phyloP scores from a whole-genome alignment of 345 rosid genomes.

The Camelina sativa region DNA sequence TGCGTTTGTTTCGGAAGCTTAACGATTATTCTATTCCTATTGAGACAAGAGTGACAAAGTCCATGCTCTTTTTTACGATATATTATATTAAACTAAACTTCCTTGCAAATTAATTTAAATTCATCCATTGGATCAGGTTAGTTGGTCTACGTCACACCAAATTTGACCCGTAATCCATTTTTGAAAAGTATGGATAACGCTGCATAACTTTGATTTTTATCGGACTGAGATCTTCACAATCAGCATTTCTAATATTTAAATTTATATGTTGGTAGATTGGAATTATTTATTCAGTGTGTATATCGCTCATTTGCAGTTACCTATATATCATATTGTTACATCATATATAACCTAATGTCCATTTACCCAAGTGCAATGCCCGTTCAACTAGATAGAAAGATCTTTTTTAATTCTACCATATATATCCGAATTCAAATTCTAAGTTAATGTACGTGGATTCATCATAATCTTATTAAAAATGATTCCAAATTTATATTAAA shows the following conservation, averaged over 20 bases:
- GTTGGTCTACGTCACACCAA: slow-evolving; percentile 42
- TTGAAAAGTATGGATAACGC: slow-evolving; percentile 35
- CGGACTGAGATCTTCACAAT: slow-evolving; percentile 38
- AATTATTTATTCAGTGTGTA: background rate
- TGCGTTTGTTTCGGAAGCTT: slow-evolving; percentile 26
- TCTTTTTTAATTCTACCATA: no score
- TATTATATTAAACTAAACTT: slow-evolving; percentile 2
- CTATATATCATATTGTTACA: no score
- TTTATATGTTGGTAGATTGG: background rate
- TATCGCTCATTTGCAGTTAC: no score
- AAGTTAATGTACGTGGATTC: background rate
- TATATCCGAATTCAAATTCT: no score
- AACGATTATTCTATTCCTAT: slow-evolving; percentile 19
- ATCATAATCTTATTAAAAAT: background rate
- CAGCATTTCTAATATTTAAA: slow-evolving; percentile 5
- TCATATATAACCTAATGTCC: no score
- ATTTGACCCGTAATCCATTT: slow-evolving; percentile 40
- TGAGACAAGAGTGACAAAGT: slow-evolving; percentile 28
- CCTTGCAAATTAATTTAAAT: background rate
- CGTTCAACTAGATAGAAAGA: background rate
- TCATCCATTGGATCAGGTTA: slow-evolving; percentile 30
- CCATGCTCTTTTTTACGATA: slow-evolving; percentile 34
- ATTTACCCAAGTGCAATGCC: background rate
- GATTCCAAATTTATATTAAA: background rate
- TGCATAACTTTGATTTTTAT: slow-evolving; percentile 3